A percentile compares a stretch with the other conserved stretches of the same genome.
Conservation (phyloP, 2,329 filamentous ascomycete genomes). For the Colletotrichum graminicola region DNA sequence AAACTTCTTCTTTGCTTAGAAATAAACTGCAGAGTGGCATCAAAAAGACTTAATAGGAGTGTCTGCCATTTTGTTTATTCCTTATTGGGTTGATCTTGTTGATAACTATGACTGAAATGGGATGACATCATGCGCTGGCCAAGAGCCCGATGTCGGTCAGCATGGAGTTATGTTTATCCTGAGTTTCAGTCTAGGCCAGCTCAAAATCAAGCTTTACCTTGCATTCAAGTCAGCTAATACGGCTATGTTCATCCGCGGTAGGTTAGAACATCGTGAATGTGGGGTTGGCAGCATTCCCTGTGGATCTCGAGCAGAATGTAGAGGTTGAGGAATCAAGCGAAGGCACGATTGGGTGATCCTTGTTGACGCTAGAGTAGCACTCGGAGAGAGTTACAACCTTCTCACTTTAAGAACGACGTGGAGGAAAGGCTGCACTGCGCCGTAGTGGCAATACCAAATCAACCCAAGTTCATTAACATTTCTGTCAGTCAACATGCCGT, state of each 20-base stretch:
- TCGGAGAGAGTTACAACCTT: neutral
- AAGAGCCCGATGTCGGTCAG: no score
- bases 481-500: constrained; percentile 10
- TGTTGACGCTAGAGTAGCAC: neutral
- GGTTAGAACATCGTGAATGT: neutral
- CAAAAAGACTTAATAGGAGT: no score
- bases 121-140: no score
- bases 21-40: no score
- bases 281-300: neutral
- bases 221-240: no score
- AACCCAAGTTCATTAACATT: neutral
- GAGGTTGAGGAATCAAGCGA: neutral
- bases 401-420: neutral
- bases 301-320: neutral
- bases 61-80: no score
- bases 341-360: neutral
- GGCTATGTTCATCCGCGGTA: no score
- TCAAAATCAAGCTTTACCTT: no score
- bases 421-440: neutral
- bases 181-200: no score
- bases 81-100: no score
- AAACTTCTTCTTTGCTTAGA: no score
- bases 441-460: neutral
- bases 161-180: neutral
- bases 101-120: no score